Conservation (phyloP, 495 filamentous ascomycete species). For the Daldinia bambusicola region DNA sequence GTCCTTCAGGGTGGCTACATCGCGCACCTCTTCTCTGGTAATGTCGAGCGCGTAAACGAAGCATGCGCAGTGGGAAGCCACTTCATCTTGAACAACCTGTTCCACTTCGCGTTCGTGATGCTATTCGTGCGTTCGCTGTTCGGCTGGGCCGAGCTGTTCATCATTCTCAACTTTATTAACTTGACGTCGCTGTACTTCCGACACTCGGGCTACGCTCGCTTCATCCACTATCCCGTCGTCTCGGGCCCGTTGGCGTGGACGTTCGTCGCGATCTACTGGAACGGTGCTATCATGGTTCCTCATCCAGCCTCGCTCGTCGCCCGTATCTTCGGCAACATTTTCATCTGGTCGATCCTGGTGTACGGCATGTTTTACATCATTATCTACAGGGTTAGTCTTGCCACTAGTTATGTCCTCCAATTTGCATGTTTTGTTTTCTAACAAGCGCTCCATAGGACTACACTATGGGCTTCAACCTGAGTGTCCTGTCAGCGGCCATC, state of each 20-base stretch:
- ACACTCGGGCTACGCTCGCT: conserved; percentile 69
- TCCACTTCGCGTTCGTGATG: conserved; percentile 80
- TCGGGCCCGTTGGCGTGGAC: conserved; percentile 85
- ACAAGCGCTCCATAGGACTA: conserved; percentile 66
- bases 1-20: conserved; percentile 79
- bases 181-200: conserved; percentile 81
- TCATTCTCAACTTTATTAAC: conserved; percentile 84
- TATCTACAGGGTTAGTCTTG: conserved; percentile 63
- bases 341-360: conserved; percentile 82
- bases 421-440: conserved; percentile 5
- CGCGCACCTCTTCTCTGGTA: conserved; percentile 75
- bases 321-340: conserved; percentile 82
- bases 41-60: conserved; percentile 66
- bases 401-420: not conserved
- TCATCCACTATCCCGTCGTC: conserved; percentile 78
- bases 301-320: conserved; percentile 65
- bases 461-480: conserved; percentile 80
- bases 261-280: conserved; percentile 85
- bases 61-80: conserved; percentile 82
- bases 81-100: conserved; percentile 86
- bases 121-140: conserved; percentile 82
- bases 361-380: conserved; percentile 78
- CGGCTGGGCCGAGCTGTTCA: conserved; percentile 74
- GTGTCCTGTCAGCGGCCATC: conserved; percentile 75
- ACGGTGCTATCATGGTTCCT: conserved; percentile 81